Base-by-base conservation (phyloP, 176 grass and related monocot genomes). In the Oryza punctata region DNA sequence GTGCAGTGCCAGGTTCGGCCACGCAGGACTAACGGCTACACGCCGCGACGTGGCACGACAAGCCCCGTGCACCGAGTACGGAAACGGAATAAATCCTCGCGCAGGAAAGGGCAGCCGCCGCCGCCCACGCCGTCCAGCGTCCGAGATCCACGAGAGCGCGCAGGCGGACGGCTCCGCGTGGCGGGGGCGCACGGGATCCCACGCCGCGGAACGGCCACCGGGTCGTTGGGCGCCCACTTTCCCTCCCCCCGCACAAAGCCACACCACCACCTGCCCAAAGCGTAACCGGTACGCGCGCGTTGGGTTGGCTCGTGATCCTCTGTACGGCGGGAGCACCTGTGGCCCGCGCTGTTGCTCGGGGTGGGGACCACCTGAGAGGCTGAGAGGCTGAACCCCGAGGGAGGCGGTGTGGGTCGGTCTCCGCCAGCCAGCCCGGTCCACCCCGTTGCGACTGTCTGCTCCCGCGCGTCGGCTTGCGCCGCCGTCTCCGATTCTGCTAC, bases 211-310 rank as follows among this genome's bases (percentile, higher is more conserved):
- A 74, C 49, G 41, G 10, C 65, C 79, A 81, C 54, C 0, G 15
- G 15, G 38, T 13, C 32, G 10, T 25, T 84, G 81, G 28, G 81
- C 46, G 37, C 75, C 75, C 66, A 63, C 83, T 59, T 19, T n/a
- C n/a, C n/a, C n/a, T n/a, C n/a, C n/a, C n/a, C n/a, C n/a, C n/a
- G n/a, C n/a, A n/a, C n/a, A n/a, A n/a, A n/a, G n/a, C 38, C 49
- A 3, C 19, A 12, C 28, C 28, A 16, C 79, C 69, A 75, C 63
- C 81, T 75, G 81, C 69, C 61, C 87, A 13, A 77, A 80, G 72
- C 76, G 85, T 85, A 85, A 44, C 84, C 67, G 65, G 64, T 86
- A 79, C 88, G 87, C 78, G 69, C 65, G 82, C 77, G 6, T 71
- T n/a, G n/a, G 82, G 80, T 3, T 52, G 77, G 76, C 77, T 85